phyloP scores from a whole-genome alignment of 306 rosid genomes.

The Echinosophora koreensis region DNA sequence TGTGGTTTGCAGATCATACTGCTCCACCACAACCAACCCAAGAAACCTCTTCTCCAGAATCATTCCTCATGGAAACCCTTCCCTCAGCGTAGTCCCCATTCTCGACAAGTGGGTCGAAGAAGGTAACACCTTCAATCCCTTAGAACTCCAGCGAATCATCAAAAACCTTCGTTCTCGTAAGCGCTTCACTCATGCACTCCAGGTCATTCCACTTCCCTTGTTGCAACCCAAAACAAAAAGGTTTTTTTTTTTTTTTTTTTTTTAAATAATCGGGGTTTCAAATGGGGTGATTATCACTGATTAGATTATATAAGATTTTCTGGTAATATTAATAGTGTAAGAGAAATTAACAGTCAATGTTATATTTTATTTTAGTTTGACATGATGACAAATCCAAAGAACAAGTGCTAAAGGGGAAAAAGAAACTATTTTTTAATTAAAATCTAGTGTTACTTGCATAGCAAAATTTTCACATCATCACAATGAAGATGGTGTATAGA shows the following conservation, averaged over 20 bases:
- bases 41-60: constrained; percentile 63
- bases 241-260: not conserved
- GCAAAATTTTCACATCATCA: not conserved
- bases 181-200: constrained; percentile 71
- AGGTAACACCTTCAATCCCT: constrained; percentile 43
- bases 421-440: too few species aligned
- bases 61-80: constrained; percentile 72
- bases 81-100: constrained; percentile 57
- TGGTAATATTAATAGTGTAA: not conserved
- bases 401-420: not conserved
- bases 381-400: not conserved
- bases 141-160: constrained; percentile 52
- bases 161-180: constrained; percentile 56
- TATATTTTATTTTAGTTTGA: not conserved
- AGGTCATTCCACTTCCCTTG: constrained; percentile 45
- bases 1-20: constrained; percentile 39
- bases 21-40: constrained; percentile 26
- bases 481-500: not conserved
- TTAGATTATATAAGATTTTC: not conserved
- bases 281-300: too few species aligned
- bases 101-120: constrained; percentile 69
- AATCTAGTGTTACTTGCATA: not conserved
- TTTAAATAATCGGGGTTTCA: too few species aligned
- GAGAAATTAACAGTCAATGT: not conserved
- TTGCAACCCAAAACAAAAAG: constrained; percentile 1